A percentile compares a stretch with the other conserved stretches of the same genome.
Conservation (phyloP, 805 yeast genomes). For the Candida maesae region DNA sequence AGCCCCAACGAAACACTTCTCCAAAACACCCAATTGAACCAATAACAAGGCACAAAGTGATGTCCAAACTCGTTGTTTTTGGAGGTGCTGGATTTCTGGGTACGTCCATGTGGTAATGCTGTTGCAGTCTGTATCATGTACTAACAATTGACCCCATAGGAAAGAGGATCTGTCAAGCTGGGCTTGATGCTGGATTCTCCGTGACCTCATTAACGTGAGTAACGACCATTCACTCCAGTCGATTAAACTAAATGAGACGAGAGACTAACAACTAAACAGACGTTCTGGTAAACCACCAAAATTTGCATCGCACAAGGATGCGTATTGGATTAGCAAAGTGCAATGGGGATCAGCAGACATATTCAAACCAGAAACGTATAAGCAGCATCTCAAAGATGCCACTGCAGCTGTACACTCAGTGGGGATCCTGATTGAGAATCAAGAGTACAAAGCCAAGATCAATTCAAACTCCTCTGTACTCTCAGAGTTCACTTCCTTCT, state of each 20-base stretch:
- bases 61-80: constrained; percentile 53
- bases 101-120: too few relatives aligned
- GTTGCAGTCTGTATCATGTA: too few relatives aligned
- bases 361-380: constrained; percentile 59
- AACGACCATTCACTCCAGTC: not conserved
- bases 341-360: constrained; percentile 67
- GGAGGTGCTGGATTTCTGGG: constrained; percentile 88
- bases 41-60: too few relatives aligned
- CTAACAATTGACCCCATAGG: constrained; percentile 39
- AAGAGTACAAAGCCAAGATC: constrained; percentile 56
- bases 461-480: constrained; percentile 25
- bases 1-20: too few relatives aligned
- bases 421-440: constrained; percentile 71
- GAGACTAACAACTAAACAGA: constrained; percentile 9
- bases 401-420: constrained; percentile 77
- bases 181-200: constrained; percentile 53
- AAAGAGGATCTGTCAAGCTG: constrained; percentile 64
- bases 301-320: constrained; percentile 27
- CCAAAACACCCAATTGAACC: not conserved
- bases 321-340: constrained; percentile 53
- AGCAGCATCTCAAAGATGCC: constrained; percentile 41
- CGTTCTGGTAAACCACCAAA: constrained; percentile 54
- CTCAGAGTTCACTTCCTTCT: constrained; percentile 35
- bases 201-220: constrained; percentile 62
- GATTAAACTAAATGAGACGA: not conserved